Evolutionary conservation across 305 asterid species (phyloP).

Genomic region (Fraxinus greggii): DNA sequence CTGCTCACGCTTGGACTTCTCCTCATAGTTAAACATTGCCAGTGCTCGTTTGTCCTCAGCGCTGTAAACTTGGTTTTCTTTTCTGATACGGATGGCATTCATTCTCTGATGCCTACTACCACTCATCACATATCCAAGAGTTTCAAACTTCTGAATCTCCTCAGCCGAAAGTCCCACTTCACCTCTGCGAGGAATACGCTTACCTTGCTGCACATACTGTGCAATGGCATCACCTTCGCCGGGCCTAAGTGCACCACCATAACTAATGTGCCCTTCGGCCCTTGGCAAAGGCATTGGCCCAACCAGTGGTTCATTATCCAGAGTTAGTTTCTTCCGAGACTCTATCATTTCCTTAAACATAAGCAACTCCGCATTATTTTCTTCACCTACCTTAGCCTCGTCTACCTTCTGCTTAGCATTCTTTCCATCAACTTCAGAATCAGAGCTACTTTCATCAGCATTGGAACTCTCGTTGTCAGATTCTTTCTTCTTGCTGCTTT

Average conservation of each 20-base stretch:
- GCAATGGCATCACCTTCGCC: constrained; percentile 99
- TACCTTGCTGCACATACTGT: constrained; percentile 97
- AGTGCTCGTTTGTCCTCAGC: constrained; percentile 96
- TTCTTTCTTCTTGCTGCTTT: constrained; percentile 45
- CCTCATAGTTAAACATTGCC: constrained; percentile 98
- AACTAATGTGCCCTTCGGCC: constrained; percentile 97
- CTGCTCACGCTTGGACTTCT: constrained; percentile 95
- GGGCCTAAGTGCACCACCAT: constrained; percentile 99
- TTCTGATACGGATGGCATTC: constrained; percentile 99
- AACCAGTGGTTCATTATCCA: constrained; percentile 65
- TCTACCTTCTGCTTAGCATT: constrained; percentile 32
- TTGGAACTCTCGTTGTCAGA: constrained; percentile 31
- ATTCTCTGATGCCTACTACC: constrained; percentile 99
- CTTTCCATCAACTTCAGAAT: constrained; percentile 34
- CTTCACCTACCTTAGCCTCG: constrained; percentile 39
- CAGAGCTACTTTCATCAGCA: constrained; percentile 36
- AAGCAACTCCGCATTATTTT: constrained; percentile 48
- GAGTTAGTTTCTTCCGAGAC: constrained; percentile 45
- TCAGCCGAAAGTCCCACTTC: constrained; percentile 99
- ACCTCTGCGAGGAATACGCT: constrained; percentile 99
- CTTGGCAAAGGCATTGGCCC: constrained; percentile 96
- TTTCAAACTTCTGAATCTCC: constrained; percentile 83
- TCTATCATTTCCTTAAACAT: constrained; percentile 69
- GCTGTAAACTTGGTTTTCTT: constrained; percentile 97
- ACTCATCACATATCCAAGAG: constrained; percentile 97